Base-by-base conservation (phyloP, 2,329 filamentous ascomycete species). In the Paecilomyces formosus region DNA sequence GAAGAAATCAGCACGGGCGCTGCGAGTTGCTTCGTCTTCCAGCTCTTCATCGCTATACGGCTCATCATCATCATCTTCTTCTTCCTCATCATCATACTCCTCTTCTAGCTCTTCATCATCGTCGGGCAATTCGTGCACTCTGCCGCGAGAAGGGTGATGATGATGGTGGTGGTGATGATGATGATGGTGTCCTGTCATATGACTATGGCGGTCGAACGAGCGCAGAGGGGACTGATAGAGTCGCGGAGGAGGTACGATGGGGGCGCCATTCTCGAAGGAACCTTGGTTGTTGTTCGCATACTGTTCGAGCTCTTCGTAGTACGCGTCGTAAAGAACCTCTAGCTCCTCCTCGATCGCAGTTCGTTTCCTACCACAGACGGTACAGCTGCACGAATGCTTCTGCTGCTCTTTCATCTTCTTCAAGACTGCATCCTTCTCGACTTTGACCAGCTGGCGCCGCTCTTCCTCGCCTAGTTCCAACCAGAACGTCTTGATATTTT, bases 401-500 rank as follows among this genome's bases (percentile, higher is more conserved):
- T 99, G 94, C 75, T 99, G 94, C 75, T 99, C 94, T 81, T 99
- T 99, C 94, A 99, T 99, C 81, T 99, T 99, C 71, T 90, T 92
- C 58, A 99, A 79, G 0, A 99, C 94, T 7, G 94, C 93, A 75
- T 99, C 93, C 78, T 99, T 99, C 76, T 99, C 94, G 30, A 99
- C 93, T 76, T 97, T 97, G 70, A 99, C 92, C 53, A 99, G 80
- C 15, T 90, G 94, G 72, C 96, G 94, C 66, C 94, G 89, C 73
- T 97, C 92, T 39, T 96, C 90, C 74, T 99, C 94, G 65, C 90
- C 91, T 51, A 99, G 77, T 15, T 92, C 92, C 56, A 99, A 83
- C 94, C 94, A 99, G 76, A 97, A 99, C 66, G 96, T 90, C 76
- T 97, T 96, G 72, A 99, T 99, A 56, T 94, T 89, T 77, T 97